Percentiles rank a stretch among this genome's conserved stretches.
These are phyloP conservation scores for Holtermanniella nyarrowii DNA, from an alignment of 768 basidiomycete species.

Conservation along the genomic window DNA sequence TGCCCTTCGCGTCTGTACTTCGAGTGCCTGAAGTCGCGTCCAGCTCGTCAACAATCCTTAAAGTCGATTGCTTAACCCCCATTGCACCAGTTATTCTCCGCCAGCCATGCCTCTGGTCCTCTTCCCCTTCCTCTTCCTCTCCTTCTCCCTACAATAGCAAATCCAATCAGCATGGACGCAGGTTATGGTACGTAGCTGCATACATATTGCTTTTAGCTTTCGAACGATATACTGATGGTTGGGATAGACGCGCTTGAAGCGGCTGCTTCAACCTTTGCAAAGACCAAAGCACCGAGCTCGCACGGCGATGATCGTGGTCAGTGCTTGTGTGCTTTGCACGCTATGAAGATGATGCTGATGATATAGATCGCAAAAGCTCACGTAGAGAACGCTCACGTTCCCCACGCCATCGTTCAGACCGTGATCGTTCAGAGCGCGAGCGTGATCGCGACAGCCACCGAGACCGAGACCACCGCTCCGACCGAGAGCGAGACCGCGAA, in stretches of 20 bases:
- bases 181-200: slow-evolving; percentile 18
- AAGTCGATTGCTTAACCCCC: no score
- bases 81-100: no score
- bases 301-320: slow-evolving; percentile 16
- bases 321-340: neutral
- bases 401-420: slow-evolving; percentile 46
- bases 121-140: no score
- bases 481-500: slow-evolving; percentile 10
- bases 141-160: no score
- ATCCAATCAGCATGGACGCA: slow-evolving; percentile 35
- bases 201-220: neutral
- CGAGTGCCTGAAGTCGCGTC: no score
- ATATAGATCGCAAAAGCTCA: no score
- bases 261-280: slow-evolving; percentile 31
- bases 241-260: slow-evolving; percentile 35
- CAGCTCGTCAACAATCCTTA: no score
- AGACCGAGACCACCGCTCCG: neutral
- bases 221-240: no score
- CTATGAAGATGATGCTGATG: neutral
- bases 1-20: no score
- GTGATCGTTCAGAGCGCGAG: slow-evolving; percentile 22
- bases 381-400: neutral
- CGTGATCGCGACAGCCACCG: neutral
- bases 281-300: slow-evolving; percentile 11
- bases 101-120: no score